Percentiles rank a stretch among this genome's conserved stretches.
phyloP scores from a whole-genome alignment of 129 eudicot species.

The Glebionis coronaria region DNA sequence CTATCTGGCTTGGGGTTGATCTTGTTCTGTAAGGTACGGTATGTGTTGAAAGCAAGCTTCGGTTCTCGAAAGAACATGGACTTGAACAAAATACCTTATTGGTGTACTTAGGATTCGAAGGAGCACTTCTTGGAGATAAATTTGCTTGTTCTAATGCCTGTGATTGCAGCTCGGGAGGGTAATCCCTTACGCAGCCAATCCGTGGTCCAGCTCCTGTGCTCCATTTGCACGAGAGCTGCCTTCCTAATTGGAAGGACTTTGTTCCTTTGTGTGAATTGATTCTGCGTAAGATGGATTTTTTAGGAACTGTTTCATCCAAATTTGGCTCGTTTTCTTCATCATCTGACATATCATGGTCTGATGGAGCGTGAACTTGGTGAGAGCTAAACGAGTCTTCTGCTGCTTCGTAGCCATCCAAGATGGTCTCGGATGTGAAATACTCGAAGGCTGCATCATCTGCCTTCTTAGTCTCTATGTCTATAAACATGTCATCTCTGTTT shows the following conservation, averaged over 20 bases:
- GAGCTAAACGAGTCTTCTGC: conserved; percentile 37
- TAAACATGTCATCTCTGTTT: conserved; percentile 41
- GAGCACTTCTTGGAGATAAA: conserved; percentile 74
- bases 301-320: conserved; percentile 50
- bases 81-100: not conserved
- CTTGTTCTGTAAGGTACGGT: conserved; percentile 34
- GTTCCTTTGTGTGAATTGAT: conserved; percentile 69
- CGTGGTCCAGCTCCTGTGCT: conserved; percentile 99
- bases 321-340: conserved; percentile 21
- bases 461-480: conserved; percentile 11
- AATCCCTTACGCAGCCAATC: conserved; percentile 85
- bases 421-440: conserved; percentile 9
- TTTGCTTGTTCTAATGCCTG: conserved; percentile 79
- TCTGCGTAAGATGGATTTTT: conserved; percentile 51
- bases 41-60: conserved; percentile 26
- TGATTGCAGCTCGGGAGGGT: conserved; percentile 75
- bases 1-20: conserved; percentile 33
- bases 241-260: conserved; percentile 74
- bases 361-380: conserved; percentile 22
- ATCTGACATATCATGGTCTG: conserved; percentile 25
- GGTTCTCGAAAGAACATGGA: too few species aligned
- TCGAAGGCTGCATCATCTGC: conserved; percentile 8
- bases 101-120: conserved; percentile 25
- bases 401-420: conserved; percentile 45
- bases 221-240: conserved; percentile 87